Evolutionary conservation across 1,139 yeast genomes (phyloP).

Genomic region (Zygoascus meyerae): DNA sequence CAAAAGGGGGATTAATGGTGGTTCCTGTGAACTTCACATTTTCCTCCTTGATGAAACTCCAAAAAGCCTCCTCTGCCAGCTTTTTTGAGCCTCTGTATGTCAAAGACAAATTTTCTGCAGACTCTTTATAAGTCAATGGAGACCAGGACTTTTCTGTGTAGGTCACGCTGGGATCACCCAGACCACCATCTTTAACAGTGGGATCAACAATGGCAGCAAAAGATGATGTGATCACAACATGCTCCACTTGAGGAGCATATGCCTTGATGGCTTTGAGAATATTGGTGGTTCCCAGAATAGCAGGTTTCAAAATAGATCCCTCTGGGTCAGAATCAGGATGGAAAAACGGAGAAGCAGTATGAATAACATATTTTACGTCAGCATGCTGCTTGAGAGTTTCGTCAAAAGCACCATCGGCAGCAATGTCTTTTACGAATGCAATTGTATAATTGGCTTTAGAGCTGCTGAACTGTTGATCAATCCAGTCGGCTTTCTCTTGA

Average conservation of each 20-base stretch:
- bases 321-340: constrained; percentile 40
- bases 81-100: constrained; percentile 39
- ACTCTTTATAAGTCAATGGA: constrained; percentile 40
- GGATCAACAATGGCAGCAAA: constrained; percentile 40
- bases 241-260: constrained; percentile 45
- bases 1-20: constrained; percentile 44
- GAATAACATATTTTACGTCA: constrained; percentile 49
- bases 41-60: constrained; percentile 39
- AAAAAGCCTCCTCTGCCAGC: constrained; percentile 42
- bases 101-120: constrained; percentile 19
- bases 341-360: constrained; percentile 54
- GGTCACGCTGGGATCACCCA: not conserved
- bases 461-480: not conserved
- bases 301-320: constrained; percentile 41
- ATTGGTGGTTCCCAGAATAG: constrained; percentile 46
- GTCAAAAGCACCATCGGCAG: constrained; percentile 47
- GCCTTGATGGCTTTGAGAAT: constrained; percentile 41
- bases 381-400: constrained; percentile 43
- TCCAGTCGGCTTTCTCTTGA: constrained; percentile 43
- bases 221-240: constrained; percentile 53
- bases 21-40: constrained; percentile 39
- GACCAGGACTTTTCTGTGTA: constrained; percentile 40
- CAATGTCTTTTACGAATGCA: constrained; percentile 49
- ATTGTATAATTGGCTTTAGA: constrained; percentile 30
- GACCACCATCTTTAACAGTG: constrained; percentile 11